Evolutionary conservation across 257 asterid genomes (phyloP).

Genomic region (Datura wrightii): DNA sequence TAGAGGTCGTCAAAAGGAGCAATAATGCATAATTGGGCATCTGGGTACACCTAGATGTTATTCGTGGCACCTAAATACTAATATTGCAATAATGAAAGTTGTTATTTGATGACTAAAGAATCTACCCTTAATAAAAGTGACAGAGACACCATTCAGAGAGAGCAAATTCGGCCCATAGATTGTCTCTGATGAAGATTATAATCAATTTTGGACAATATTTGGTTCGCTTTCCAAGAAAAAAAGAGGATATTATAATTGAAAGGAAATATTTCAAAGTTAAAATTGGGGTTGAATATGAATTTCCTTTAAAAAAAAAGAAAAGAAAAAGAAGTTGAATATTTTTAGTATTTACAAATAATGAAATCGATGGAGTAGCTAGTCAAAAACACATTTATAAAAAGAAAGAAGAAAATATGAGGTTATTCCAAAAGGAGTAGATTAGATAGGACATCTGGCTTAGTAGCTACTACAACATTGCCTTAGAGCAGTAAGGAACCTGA

Average conservation of each 20-base stretch:
- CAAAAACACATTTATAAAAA: neutral
- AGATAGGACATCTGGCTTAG: constrained; percentile 11
- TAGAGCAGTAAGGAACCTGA: neutral
- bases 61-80: neutral
- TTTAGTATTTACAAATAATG: neutral
- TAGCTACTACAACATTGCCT: neutral
- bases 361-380: neutral
- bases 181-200: neutral
- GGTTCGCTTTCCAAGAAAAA: neutral
- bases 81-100: neutral
- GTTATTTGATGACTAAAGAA: neutral
- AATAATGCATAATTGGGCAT: neutral
- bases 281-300: neutral
- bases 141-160: neutral
- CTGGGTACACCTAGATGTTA: neutral
- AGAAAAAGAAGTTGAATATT: neutral
- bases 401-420: neutral
- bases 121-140: neutral
- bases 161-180: neutral
- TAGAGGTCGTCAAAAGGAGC: neutral
- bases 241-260: neutral
- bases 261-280: neutral
- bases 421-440: neutral
- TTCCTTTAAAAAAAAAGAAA: neutral
- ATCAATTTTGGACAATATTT: neutral